A percentile compares a stretch with the other conserved stretches of the same genome.
These are phyloP conservation scores for Zalaria obscura DNA, from an alignment of 2,329 filamentous ascomycete genomes.

Conservation along the genomic window DNA sequence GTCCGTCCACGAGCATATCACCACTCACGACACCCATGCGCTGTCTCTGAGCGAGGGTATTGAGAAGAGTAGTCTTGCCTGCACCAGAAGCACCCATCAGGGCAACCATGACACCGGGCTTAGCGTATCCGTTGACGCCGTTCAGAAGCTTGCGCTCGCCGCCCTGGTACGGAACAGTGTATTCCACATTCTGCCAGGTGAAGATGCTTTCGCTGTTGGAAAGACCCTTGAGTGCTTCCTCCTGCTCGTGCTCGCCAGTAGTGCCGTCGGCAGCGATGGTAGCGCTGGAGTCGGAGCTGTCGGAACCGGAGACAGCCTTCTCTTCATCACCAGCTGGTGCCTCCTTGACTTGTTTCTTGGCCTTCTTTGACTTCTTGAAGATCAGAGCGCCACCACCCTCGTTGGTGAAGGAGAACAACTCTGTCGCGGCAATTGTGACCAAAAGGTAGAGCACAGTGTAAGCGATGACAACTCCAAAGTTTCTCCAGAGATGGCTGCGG, in stretches of 20 bases:
- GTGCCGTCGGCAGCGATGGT: conserved; percentile 12
- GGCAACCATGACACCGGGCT: conserved; percentile 67
- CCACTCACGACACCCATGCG: conserved; percentile 50
- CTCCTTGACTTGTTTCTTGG: conserved; percentile 42
- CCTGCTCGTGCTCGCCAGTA: conserved; percentile 17
- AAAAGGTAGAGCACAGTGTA: conserved; percentile 62
- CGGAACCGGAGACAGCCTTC: conserved; percentile 24
- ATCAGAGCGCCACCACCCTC: conserved; percentile 54
- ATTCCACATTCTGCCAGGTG: conserved; percentile 57
- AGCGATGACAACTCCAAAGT: conserved; percentile 64
- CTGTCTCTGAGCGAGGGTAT: conserved; percentile 62
- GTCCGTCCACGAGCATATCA: conserved; percentile 59
- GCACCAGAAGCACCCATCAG: conserved; percentile 71
- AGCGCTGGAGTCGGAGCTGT: conserved; percentile 14
- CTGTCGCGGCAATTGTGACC: conserved; percentile 56
- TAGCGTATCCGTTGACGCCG: conserved; percentile 61
- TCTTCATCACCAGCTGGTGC: conserved; percentile 41
- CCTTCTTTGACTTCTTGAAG: conserved; percentile 54
- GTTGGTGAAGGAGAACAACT: conserved; percentile 48
- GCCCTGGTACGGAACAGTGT: conserved; percentile 55
- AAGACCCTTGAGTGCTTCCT: conserved; percentile 31
- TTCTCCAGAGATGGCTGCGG: conserved; percentile 49
- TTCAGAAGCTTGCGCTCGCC: conserved; percentile 51
- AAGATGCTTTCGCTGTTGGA: conserved; percentile 50
- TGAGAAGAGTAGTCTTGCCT: conserved; percentile 71